These are phyloP conservation scores for Mycena rebaudengoi DNA, from an alignment of 768 basidiomycete genomes.

Conservation along the genomic window DNA sequence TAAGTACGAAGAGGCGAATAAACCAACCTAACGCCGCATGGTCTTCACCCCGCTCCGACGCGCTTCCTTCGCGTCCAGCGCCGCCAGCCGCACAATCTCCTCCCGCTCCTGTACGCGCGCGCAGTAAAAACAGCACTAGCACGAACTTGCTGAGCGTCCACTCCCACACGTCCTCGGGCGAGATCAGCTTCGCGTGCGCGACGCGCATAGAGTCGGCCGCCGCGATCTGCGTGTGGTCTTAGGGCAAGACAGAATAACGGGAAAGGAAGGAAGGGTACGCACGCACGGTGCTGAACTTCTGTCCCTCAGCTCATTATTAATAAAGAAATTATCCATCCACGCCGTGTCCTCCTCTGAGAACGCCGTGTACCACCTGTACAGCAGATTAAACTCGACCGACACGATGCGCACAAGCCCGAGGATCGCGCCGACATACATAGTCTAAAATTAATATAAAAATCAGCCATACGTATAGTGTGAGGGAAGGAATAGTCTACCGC, in stretches of 20 bases:
- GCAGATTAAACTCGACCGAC: conserved; percentile 78
- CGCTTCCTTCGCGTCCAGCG: too few species aligned
- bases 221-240: conserved; percentile 47
- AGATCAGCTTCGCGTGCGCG: conserved; percentile 39
- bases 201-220: conserved; percentile 51
- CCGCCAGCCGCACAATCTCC: conserved; percentile 49
- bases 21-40: conserved; percentile 54
- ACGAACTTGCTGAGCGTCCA: conserved; percentile 67
- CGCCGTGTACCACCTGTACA: conserved; percentile 74
- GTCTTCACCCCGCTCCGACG: conserved; percentile 55
- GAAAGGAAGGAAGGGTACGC: neutral
- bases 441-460: conserved; percentile 46
- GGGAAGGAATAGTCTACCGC: conserved; percentile 42
- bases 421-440: conserved; percentile 80
- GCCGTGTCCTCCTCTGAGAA: conserved; percentile 60
- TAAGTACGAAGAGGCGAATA: neutral
- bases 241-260: too few species aligned
- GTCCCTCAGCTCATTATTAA: conserved; percentile 48
- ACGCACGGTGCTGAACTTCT: conserved; percentile 50
- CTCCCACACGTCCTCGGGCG: conserved; percentile 42
- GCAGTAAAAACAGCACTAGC: conserved; percentile 33
- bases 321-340: conserved; percentile 64
- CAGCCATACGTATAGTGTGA: neutral
- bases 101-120: conserved; percentile 43
- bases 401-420: conserved; percentile 79